phyloP scores from a whole-genome alignment of 768 basidiomycete genomes.

The Porpolomopsis calyptriformis region DNA sequence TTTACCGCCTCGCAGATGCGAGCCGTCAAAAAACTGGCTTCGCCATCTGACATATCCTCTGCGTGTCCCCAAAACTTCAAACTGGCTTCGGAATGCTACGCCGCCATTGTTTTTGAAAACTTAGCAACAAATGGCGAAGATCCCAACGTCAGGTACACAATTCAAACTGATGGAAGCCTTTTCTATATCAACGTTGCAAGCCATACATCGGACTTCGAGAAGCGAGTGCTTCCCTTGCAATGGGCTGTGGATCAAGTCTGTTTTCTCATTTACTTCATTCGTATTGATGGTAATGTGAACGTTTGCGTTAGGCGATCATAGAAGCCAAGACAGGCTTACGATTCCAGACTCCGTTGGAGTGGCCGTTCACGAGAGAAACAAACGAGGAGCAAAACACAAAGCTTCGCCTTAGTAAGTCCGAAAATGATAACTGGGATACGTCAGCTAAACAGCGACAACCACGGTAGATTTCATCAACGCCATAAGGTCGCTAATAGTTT shows the following conservation, averaged over 20 bases:
- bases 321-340: slow-evolving; percentile 49
- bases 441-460: background rate
- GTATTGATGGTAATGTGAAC: background rate
- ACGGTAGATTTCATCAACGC: slow-evolving; percentile 50
- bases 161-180: slow-evolving; percentile 57
- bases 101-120: slow-evolving; percentile 50
- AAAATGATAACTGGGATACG: background rate
- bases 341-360: slow-evolving; percentile 52
- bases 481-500: slow-evolving; percentile 47
- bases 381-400: slow-evolving; percentile 49
- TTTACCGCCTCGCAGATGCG: slow-evolving; percentile 39
- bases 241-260: slow-evolving; percentile 65
- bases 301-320: slow-evolving; percentile 48
- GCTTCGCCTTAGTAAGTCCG: slow-evolving; percentile 43
- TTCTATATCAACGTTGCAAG: slow-evolving; percentile 51
- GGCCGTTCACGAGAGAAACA: slow-evolving; percentile 62
- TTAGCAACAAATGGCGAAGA: slow-evolving; percentile 31
- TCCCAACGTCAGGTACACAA: slow-evolving; percentile 54
- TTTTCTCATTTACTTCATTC: background rate
- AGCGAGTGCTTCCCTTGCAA: slow-evolving; percentile 58
- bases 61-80: slow-evolving; percentile 70
- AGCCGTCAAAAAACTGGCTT: slow-evolving; percentile 39
- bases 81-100: slow-evolving; percentile 57
- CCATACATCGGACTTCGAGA: slow-evolving; percentile 62
- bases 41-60: slow-evolving; percentile 37